Base-by-base conservation (phyloP, 1,139 yeast species). In the Geotrichum aggregatum region DNA sequence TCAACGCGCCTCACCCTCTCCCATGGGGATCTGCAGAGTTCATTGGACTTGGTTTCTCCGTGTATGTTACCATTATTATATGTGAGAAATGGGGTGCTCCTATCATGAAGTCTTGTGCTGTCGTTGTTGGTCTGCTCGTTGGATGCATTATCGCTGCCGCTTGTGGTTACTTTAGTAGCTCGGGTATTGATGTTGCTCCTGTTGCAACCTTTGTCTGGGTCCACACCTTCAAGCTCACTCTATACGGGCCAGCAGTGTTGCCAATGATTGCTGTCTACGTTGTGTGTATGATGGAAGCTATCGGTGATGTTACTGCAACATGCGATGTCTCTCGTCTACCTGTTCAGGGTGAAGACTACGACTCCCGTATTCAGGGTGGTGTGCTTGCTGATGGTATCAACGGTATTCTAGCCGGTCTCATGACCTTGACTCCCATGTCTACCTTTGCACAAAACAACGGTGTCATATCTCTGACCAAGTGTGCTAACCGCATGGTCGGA, bases 391-490 rank as follows among this genome's bases (percentile, higher is more conserved):
- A 88, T 67, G 83, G 81, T 28, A 59, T 82, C 58, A 82, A 79
- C 64, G 92, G 95, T 55, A 62, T 84, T 33, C 60, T 87, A 6
- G 84, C 94, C 5, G 89, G 89, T 18, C 75, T 88, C 52, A 67
- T 67, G 62, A 72, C 74, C 42, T 74, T 85, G 56, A 84, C 95
- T 44, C 95, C 96, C 54, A 76, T 88, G 80, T 82, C 92, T 14
- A 84, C 92, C 0, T 88, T 88, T 73, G 96, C 96, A 13, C 96
- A 88, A 70, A 89, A 88, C 71, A 89, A 89, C 67, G 96, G 96
- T 73, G 95, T 88, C 56, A 87, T 89, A 60, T 83, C 95, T 39
- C 77, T 88, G 65, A 88, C 96, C 49, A 87, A 87, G 66, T 87
- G 95, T 72, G 96, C 96, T 52, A 83, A 84, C 63, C 78, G 94